Conservation (phyloP, 2,329 filamentous ascomycete genomes). For the Monosporascus sp. region DNA sequence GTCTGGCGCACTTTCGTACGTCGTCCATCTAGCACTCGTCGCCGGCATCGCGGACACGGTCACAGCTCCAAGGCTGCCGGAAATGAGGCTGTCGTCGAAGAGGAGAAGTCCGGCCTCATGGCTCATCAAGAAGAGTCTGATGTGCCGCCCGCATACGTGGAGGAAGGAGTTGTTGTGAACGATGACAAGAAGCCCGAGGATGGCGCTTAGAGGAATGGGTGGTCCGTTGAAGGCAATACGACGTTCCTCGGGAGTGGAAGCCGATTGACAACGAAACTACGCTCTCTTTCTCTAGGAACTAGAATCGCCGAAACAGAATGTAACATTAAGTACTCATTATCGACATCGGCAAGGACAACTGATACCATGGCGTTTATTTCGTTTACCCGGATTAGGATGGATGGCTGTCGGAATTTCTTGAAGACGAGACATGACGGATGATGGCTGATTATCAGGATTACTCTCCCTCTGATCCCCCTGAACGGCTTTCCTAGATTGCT, state of each 20-base stretch:
- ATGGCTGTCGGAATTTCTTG: too few relatives aligned
- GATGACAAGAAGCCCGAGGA: conserved; percentile 24
- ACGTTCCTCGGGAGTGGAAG: not conserved
- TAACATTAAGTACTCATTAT: not conserved
- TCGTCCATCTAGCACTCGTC: conserved; percentile 30
- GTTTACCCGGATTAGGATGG: not conserved
- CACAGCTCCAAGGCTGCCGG: conserved; percentile 29
- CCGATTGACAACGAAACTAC: not conserved
- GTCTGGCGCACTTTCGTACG: conserved; percentile 51
- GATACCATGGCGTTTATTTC: not conserved
- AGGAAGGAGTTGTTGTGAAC: conserved; percentile 14
- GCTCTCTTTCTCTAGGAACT: not conserved
- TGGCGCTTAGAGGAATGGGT: conserved; percentile 12
- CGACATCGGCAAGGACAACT: not conserved
- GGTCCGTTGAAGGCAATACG: not conserved
- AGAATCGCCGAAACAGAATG: not conserved
- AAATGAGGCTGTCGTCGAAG: conserved; percentile 31
- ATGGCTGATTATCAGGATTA: too few relatives aligned
- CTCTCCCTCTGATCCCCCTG: too few relatives aligned
- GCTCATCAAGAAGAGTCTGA: conserved; percentile 28
- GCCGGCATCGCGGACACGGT: conserved; percentile 26
- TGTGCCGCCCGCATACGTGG: conserved; percentile 23
- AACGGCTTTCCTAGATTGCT: too few relatives aligned
- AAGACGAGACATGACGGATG: too few relatives aligned
- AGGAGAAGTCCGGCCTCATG: conserved; percentile 49